These are phyloP conservation scores for Hypocreales sp. DNA, from an alignment of 2,329 filamentous ascomycete genomes.

Conservation along the genomic window DNA sequence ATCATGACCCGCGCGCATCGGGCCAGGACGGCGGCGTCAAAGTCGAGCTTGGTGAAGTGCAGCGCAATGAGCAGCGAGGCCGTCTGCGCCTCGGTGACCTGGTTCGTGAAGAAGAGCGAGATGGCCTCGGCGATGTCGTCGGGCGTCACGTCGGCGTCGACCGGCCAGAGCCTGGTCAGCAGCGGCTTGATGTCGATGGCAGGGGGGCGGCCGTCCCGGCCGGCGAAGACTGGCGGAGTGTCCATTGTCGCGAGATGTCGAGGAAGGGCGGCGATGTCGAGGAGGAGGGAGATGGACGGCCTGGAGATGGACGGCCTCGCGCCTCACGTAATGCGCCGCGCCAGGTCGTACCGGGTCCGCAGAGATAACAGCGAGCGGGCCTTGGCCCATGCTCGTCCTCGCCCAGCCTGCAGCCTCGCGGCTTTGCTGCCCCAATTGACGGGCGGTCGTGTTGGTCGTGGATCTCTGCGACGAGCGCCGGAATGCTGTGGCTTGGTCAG, in stretches of 20 bases:
- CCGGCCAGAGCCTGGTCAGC: slow-evolving; percentile 56
- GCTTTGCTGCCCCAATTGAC: no score
- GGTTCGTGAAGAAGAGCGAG: slow-evolving; percentile 80
- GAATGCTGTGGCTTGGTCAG: no score
- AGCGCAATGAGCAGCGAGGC: slow-evolving; percentile 78
- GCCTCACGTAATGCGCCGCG: no score
- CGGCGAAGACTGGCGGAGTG: slow-evolving; percentile 10
- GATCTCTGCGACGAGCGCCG: no score
- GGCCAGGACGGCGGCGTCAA: slow-evolving; percentile 70
- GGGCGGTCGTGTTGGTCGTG: no score
- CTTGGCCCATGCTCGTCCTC: no score
- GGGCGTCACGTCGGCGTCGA: slow-evolving; percentile 43
- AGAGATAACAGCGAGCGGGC: no score
- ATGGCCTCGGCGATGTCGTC: slow-evolving; percentile 82
- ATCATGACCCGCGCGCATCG: slow-evolving; percentile 77
- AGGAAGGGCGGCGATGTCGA: no score
- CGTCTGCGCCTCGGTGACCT: slow-evolving; percentile 75
- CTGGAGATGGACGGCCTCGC: no score
- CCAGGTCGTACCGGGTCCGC: no score
- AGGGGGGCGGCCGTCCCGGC: slow-evolving; percentile 13
- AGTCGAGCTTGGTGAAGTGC: slow-evolving; percentile 80
- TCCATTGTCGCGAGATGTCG: slow-evolving; percentile 11
- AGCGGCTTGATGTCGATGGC: slow-evolving; percentile 51
- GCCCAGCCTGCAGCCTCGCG: no score
- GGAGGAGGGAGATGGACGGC: no score